phyloP scores from a whole-genome alignment of 768 basidiomycete species.

The Boletus rubropictus region DNA sequence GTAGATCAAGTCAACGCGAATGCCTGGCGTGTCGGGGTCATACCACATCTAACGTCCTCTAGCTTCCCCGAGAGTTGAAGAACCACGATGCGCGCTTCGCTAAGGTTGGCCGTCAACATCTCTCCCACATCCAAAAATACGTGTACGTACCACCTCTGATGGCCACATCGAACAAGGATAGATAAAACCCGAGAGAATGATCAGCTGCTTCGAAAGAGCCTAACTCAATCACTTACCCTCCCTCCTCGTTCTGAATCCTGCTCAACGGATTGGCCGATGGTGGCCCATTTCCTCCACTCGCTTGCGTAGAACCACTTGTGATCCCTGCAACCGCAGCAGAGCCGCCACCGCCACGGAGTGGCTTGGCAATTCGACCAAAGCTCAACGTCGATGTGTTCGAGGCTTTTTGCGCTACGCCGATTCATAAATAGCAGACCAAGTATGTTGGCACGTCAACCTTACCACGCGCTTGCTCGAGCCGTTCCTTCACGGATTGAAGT shows the following conservation, averaged over 20 bases:
- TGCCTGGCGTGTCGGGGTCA: constrained; percentile 9
- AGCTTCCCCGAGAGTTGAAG: constrained; percentile 72
- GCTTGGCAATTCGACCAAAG: constrained; percentile 96
- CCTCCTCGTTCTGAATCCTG: constrained; percentile 78
- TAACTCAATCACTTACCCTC: constrained; percentile 43
- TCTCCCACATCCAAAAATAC: constrained; percentile 11
- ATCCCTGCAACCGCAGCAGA: constrained; percentile 35
- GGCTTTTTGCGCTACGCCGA: constrained; percentile 67
- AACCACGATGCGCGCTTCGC: constrained; percentile 93
- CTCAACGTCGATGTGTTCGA: constrained; percentile 64
- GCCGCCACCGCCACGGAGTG: constrained; percentile 89
- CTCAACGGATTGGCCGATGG: constrained; percentile 58
- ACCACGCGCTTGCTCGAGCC: constrained; percentile 92
- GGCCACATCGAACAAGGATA: constrained; percentile 15
- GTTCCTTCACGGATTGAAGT: constrained; percentile 84
- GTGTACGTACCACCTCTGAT: constrained; percentile 32
- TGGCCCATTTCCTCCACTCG: constrained; percentile 38
- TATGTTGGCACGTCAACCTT: constrained; percentile 26
- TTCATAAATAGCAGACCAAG: constrained; percentile 18
- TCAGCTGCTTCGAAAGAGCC: constrained; percentile 12
- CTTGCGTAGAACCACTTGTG: constrained; percentile 36
- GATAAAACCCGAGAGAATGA: constrained; percentile 14
- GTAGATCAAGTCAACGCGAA: constrained; percentile 26
- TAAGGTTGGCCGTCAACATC: constrained; percentile 35
- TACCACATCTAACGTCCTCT: constrained; percentile 14